Percentiles rank a stretch among this genome's conserved stretches.
phyloP scores from a whole-genome alignment of 208 protist genomes.

The Crithidia fasciculata region DNA sequence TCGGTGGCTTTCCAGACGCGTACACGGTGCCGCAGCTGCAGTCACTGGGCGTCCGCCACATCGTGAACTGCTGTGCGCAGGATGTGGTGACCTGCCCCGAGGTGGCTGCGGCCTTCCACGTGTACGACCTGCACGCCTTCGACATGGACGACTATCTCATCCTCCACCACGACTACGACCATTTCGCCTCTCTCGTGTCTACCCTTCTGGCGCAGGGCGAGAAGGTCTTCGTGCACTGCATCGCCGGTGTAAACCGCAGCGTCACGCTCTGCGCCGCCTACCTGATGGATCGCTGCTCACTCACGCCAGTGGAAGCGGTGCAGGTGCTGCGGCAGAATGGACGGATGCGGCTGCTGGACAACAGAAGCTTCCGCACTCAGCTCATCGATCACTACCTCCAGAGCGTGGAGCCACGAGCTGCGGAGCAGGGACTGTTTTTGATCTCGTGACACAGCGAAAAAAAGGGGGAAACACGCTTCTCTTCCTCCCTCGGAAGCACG shows the following conservation, averaged over 20 bases:
- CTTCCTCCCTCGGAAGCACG: too few species aligned
- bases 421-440: constrained; percentile 10
- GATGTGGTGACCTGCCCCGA: constrained; percentile 47
- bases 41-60: constrained; percentile 52
- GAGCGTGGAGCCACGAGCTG: constrained; percentile 17
- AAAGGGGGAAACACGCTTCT: not conserved
- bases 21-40: constrained; percentile 60
- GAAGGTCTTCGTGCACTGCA: constrained; percentile 87
- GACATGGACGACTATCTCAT: constrained; percentile 84
- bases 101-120: constrained; percentile 41
- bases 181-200: constrained; percentile 64
- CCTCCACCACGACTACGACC: constrained; percentile 75
- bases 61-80: constrained; percentile 83
- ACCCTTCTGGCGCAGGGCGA: constrained; percentile 39
- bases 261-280: constrained; percentile 84
- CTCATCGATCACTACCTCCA: constrained; percentile 86
- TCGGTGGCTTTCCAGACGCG: constrained; percentile 80
- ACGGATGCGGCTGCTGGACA: constrained; percentile 74
- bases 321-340: constrained; percentile 61
- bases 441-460: not conserved
- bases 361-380: constrained; percentile 82
- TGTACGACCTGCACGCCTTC: constrained; percentile 52
- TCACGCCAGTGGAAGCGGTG: constrained; percentile 62
- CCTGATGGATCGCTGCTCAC: constrained; percentile 63
- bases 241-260: constrained; percentile 88